phyloP scores from a whole-genome alignment of 164 flowering plant genomes.

The Euptelea pleiosperma region DNA sequence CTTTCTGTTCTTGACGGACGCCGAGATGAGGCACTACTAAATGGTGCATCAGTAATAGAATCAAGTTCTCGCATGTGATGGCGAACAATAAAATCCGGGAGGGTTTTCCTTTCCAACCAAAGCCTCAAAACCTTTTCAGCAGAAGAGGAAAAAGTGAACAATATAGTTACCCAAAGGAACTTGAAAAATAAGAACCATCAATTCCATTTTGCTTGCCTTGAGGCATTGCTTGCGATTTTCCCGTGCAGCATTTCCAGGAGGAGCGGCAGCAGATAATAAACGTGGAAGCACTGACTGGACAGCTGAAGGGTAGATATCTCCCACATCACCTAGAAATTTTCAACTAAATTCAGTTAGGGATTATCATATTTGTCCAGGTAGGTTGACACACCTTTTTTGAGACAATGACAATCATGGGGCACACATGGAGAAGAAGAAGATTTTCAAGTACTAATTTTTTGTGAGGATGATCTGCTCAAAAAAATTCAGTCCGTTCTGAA shows the following conservation, averaged over 20 bases:
- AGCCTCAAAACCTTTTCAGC: constrained; percentile 74
- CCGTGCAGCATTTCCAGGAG: constrained; percentile 67
- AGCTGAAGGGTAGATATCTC: constrained; percentile 67
- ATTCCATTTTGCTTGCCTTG: constrained; percentile 50
- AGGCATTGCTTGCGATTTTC: constrained; percentile 94
- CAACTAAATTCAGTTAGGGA: constrained; percentile 7
- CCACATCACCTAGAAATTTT: constrained; percentile 53
- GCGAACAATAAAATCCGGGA: constrained; percentile 73
- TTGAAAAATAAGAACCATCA: constrained; percentile 7
- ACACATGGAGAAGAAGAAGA: too few relatives aligned
- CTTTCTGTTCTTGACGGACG: constrained; percentile 74
- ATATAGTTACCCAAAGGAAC: not conserved
- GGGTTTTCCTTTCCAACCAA: constrained; percentile 81
- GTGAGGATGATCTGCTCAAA: too few relatives aligned
- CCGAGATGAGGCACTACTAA: constrained; percentile 46
- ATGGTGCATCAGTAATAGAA: constrained; percentile 39
- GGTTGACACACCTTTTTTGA: too few relatives aligned
- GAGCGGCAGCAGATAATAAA: constrained; percentile 84
- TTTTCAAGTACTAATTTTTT: too few relatives aligned
- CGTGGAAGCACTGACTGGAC: constrained; percentile 74
- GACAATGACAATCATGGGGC: too few relatives aligned
- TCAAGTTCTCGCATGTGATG: constrained; percentile 82
- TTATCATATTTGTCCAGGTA: constrained; percentile 6
- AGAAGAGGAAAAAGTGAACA: constrained; percentile 2
- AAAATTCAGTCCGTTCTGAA: too few relatives aligned